These are phyloP conservation scores for Drosera capensis DNA, from an alignment of 148 eudicot genomes.

Conservation along the genomic window DNA sequence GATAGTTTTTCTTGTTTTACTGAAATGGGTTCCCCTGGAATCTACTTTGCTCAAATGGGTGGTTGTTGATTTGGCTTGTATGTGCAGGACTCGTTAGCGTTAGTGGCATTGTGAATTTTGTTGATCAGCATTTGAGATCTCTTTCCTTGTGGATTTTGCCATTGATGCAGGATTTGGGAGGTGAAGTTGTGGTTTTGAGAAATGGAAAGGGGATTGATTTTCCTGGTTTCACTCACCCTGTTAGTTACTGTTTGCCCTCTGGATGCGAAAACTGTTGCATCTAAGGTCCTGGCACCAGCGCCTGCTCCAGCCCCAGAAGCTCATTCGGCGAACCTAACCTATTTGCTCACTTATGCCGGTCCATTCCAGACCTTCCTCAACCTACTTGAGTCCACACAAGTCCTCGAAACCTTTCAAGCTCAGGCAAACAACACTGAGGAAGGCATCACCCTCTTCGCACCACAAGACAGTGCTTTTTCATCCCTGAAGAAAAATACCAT, in stretches of 20 bases:
- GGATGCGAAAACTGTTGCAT: constrained; percentile 13
- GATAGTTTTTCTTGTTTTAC: no score
- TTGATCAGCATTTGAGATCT: no score
- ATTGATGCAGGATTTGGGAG: constrained; percentile 17
- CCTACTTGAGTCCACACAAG: constrained; percentile 54
- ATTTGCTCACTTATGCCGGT: constrained; percentile 68
- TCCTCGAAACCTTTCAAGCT: constrained; percentile 61
- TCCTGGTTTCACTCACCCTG: constrained; percentile 17
- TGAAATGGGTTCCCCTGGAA: no score
- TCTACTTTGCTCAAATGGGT: no score
- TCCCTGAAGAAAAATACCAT: constrained; percentile 52
- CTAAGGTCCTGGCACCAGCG: constrained; percentile 26
- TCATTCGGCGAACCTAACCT: constrained; percentile 49
- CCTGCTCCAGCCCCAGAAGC: constrained; percentile 70
- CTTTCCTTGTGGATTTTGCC: no score
- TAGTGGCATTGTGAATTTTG: no score
- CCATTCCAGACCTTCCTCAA: constrained; percentile 64
- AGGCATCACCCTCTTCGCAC: constrained; percentile 77
- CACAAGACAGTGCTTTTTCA: constrained; percentile 50
- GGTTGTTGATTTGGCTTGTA: no score
- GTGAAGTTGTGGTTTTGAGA: not conserved
- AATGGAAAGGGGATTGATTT: constrained; percentile 18
- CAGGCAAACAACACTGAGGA: constrained; percentile 79
- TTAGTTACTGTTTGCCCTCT: constrained; percentile 20
- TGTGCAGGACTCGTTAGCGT: no score